Evolutionary conservation across 2,329 filamentous ascomycete genomes (phyloP), one percentile per base, ranked within the genome.

Genomic region (Calonectria hongkongensis): DNA sequence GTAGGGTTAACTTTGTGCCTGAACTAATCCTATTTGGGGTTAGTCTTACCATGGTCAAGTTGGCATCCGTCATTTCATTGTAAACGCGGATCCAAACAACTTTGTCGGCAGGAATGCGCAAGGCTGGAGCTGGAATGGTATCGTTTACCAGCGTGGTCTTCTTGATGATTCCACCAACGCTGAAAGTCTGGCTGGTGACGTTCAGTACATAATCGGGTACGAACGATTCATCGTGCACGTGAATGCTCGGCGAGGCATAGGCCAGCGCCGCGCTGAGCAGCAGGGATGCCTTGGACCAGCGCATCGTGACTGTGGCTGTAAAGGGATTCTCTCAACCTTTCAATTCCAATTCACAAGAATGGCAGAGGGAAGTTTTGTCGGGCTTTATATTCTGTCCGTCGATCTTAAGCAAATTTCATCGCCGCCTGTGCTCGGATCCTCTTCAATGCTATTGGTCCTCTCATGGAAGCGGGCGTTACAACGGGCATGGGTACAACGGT

Each of bases 31-130:
- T 36, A 39, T 60, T 41, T 41, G 13, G 7, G 33, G 21, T 39
- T 41, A 41, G 36, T 16, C 54, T 43, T n/a, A 60, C 54, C 54
- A 60, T 60, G 36, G 54, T 60, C 54, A 60, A 16, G 33, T 60
- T 60, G 54, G 54, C 39, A 60, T 60, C 54, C 33, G 33, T 41
- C 54, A 60, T 60, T 60, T 60, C 54, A 28, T 60, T 60, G 21
- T 60, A 60, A 41, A 60, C 54, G 39, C 54, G 36, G 16, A 60
- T 60, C 54, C 54, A 60, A 41, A 60, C 8, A 16, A 60, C 54
- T 60, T 60, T 60, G 33, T 60, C 54, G 8, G 54, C 54, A 6
- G 54, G 54, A 28, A 60, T 60, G 8, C 54, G 54, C 25, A 60
- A 25, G 33, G 33, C 54, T 36, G 54, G 54, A 21, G 33, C 36